A percentile compares a stretch with the other conserved stretches of the same genome.
Evolutionary conservation across 352 stramenopile species (phyloP).

Genomic region (Globisporangium parvum): DNA sequence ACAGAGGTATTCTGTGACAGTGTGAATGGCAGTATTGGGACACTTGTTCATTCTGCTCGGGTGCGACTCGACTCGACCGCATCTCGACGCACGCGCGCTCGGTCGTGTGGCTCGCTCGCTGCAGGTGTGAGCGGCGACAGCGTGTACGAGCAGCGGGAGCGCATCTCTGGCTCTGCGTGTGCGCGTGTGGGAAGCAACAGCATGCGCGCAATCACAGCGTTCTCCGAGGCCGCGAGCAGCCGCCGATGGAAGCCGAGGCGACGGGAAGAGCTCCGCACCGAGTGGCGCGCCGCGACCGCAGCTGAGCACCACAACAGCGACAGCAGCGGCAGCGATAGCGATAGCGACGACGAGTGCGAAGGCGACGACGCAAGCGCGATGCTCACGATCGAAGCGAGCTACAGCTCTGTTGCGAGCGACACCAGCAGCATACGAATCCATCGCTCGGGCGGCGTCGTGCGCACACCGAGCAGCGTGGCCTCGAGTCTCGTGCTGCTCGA

Average conservation of each 20-base stretch:
- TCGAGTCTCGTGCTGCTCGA: conserved; percentile 7
- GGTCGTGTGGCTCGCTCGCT: too few species aligned
- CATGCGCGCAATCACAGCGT: background rate
- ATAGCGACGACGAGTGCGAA: too few species aligned
- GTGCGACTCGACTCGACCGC: too few species aligned
- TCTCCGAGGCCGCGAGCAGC: background rate
- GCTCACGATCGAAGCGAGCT: background rate
- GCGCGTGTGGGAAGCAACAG: background rate
- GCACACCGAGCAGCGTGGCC: background rate
- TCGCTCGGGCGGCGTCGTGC: too few species aligned
- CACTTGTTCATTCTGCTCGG: too few species aligned
- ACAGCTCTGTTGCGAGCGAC: background rate
- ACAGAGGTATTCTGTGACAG: too few species aligned
- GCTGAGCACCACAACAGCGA: background rate
- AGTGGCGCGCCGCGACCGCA: background rate
- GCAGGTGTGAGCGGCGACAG: too few species aligned
- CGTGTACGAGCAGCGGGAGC: too few species aligned
- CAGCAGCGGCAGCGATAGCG: too few species aligned
- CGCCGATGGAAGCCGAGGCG: background rate
- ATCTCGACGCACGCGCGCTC: too few species aligned
- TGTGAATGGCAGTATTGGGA: too few species aligned
- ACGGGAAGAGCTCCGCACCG: background rate
- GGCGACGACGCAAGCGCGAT: background rate
- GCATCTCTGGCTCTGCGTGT: too few species aligned
- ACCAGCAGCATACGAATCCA: background rate